Base-by-base conservation (phyloP, 306 rosid genomes). In the Crataegus laevigata region DNA sequence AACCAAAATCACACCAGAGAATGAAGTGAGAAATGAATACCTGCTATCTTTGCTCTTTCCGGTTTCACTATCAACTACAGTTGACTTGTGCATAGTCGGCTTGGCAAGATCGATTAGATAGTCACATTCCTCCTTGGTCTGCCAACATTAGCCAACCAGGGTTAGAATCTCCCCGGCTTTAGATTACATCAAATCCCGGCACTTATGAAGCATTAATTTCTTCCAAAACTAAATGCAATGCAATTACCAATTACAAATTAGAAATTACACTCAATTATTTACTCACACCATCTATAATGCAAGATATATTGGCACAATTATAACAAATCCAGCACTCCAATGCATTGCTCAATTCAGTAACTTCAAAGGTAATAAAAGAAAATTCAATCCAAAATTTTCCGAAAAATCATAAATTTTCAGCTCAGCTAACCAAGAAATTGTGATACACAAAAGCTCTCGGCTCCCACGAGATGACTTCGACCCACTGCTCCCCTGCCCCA, bases 31-130 rank as follows among this genome's bases (percentile, higher is more conserved):
- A 72, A 69, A 74, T 50, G 57, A 84, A 69, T 42, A 96, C 99
- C 99, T 90, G 97, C 99, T 92, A 80, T 96, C 99, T 83, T 59
- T 90, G 83, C 98, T 92, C 92, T 96, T 84, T 81, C 98, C 99
- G 40, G 99, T 96, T 79, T 84, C 92, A 57, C 91, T 85, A 57
- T 96, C 99, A 4, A 96, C 99, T 71, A 96, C 99, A 0, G 96
- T 80, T 68, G 99, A 96, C 82, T 92, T 92, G 0, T 85, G 88
- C 99, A 96, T 96, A 40, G 30, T 15, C 42, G 99, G 99, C 82
- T 85, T 89, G 24, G 99, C 97, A 72, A 89, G 89, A 60, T 75
- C 79, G 66, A 96, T 87, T 69, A 96, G 89, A 84, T 96, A 77
- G 6, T 96, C 91, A 10, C 99, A 96, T 75, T 96, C 99, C 80